These are phyloP conservation scores for Dictyostelium intermedium DNA, from an alignment of 78 protist genomes.

Conservation along the genomic window DNA sequence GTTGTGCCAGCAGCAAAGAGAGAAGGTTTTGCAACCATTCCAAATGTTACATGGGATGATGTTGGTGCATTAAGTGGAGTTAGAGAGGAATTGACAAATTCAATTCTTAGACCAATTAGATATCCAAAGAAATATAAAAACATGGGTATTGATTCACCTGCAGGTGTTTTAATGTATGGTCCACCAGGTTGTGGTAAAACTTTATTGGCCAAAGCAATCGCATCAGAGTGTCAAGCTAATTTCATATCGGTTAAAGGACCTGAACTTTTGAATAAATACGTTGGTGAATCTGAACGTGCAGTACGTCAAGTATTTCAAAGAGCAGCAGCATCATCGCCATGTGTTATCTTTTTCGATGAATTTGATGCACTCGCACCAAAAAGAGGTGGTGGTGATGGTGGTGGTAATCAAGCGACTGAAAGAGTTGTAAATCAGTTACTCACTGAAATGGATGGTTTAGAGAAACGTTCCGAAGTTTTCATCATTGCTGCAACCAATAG, in stretches of 20 bases:
- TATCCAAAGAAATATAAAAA: slow-evolving; percentile 46
- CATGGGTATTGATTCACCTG: slow-evolving; percentile 69
- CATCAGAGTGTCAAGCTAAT: slow-evolving; percentile 92
- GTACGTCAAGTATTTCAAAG: slow-evolving; percentile 95
- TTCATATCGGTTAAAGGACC: slow-evolving; percentile 99
- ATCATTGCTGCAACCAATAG: slow-evolving; percentile 99
- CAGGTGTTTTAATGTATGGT: slow-evolving; percentile 93
- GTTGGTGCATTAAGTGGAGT: slow-evolving; percentile 94
- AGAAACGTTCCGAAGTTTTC: slow-evolving; percentile 87
- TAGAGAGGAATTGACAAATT: slow-evolving; percentile 85
- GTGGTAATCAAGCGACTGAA: slow-evolving; percentile 94
- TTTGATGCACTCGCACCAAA: slow-evolving; percentile 97
- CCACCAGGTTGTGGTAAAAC: slow-evolving; percentile 99
- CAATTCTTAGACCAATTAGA: slow-evolving; percentile 86
- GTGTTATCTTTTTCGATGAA: slow-evolving; percentile 99
- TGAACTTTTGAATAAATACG: slow-evolving; percentile 98
- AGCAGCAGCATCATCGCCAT: slow-evolving; percentile 95
- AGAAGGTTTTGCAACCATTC: slow-evolving; percentile 97
- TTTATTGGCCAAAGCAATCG: slow-evolving; percentile 97
- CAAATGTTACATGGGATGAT: slow-evolving; percentile 98
- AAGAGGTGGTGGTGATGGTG: slow-evolving; percentile 82
- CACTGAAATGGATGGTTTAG: slow-evolving; percentile 99
- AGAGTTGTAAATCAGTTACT: slow-evolving; percentile 97
- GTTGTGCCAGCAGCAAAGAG: slow-evolving; percentile 97
- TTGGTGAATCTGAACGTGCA: slow-evolving; percentile 99